Percentiles rank a stretch among this genome's conserved stretches.
Conservation (phyloP, 306 rosid species). For the Cajanus cajan region DNA sequence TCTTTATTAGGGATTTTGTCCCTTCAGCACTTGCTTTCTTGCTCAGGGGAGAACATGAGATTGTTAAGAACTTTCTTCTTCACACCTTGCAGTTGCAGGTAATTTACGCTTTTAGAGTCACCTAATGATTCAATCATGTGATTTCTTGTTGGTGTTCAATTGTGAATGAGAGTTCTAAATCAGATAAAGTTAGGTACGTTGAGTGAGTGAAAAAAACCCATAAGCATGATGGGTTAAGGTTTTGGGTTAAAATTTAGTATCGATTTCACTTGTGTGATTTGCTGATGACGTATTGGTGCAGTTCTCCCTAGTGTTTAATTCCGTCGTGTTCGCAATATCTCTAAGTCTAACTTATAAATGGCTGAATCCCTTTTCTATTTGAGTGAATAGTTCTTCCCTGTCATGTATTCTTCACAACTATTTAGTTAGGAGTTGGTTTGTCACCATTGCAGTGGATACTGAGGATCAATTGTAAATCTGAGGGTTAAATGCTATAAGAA, state of each 20-base stretch:
- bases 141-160: too few species aligned
- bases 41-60: conserved; percentile 73
- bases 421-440: not conserved
- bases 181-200: too few species aligned
- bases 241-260: too few species aligned
- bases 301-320: too few species aligned
- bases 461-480: conserved; percentile 6
- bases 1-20: conserved; percentile 75
- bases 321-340: too few species aligned
- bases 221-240: too few species aligned
- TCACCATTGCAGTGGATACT: not conserved
- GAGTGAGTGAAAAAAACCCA: too few species aligned
- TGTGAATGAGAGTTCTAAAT: too few species aligned
- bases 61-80: conserved; percentile 82
- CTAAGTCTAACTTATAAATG: not conserved
- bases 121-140: not conserved
- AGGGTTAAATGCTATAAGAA: not conserved
- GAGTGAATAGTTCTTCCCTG: not conserved
- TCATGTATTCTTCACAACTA: too few species aligned
- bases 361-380: not conserved
- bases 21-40: conserved; percentile 87
- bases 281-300: too few species aligned
- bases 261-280: too few species aligned
- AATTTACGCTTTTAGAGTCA: not conserved
- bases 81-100: conserved; percentile 93